A percentile compares a stretch with the other conserved stretches of the same genome.
Evolutionary conservation across 1,284 basidiomycete genomes (phyloP).

Genomic region (Sphagnurus paluster): DNA sequence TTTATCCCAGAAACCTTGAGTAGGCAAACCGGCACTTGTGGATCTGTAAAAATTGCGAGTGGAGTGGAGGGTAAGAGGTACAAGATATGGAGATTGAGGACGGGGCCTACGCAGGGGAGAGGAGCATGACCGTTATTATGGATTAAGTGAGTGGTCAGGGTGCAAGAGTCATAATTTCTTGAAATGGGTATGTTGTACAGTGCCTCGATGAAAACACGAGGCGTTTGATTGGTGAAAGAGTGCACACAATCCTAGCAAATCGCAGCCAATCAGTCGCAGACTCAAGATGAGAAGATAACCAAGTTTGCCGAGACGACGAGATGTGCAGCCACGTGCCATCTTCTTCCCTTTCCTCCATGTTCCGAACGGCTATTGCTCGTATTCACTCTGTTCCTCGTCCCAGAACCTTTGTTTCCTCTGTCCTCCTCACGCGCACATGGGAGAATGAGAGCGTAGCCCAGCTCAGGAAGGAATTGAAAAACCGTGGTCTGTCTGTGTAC

Average conservation of each 20-base stretch:
- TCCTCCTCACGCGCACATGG: conserved; percentile 65
- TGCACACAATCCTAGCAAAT: conserved; percentile 22
- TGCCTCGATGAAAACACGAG: conserved; percentile 52
- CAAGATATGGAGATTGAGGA: conserved; percentile 24
- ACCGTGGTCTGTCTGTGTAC: conserved; percentile 64
- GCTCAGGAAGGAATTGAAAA: conserved; percentile 65
- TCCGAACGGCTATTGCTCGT: conserved; percentile 27
- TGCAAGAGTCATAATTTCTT: conserved; percentile 35
- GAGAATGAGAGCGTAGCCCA: conserved; percentile 61
- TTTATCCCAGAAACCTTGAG: conserved; percentile 67
- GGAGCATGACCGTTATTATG: conserved; percentile 56
- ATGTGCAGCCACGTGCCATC: conserved; percentile 15
- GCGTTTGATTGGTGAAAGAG: conserved; percentile 28
- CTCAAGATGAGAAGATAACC: conserved; percentile 4
- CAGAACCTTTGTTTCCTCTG: conserved; percentile 60
- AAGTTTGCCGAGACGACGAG: too few relatives aligned
- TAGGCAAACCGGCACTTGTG: conserved; percentile 62
- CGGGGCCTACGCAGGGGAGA: conserved; percentile 72
- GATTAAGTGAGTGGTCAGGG: conserved; percentile 26
- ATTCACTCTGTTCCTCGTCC: conserved; percentile 25
- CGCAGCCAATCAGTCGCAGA: conserved; percentile 21
- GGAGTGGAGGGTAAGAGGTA: conserved; percentile 33
- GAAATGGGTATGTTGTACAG: conserved; percentile 23
- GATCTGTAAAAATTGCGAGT: conserved; percentile 48
- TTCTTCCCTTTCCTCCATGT: conserved; percentile 29